Base-by-base conservation (phyloP, 176 grass and related monocot species). In the Oryza australiensis region DNA sequence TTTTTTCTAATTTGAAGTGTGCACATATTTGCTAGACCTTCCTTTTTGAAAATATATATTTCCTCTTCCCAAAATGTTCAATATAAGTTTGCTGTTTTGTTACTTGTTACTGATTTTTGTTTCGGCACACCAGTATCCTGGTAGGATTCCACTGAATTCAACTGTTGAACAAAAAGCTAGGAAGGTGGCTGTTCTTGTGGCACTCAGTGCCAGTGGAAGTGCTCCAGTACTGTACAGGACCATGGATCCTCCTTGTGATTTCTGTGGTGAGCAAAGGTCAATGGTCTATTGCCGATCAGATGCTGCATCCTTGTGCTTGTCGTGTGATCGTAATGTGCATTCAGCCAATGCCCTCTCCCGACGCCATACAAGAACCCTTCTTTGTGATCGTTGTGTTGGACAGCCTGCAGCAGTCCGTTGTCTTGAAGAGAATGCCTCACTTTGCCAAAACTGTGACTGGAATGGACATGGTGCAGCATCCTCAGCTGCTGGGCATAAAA, bases 271-370 rank as follows among this genome's bases (percentile, higher is more conserved):
- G 60, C 96, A 94, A 77, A 91, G 89, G 76, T 75, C 91, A 33
- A 92, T 93, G 85, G 80, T 95, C 22, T 95, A 95, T 49, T 99
- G 96, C 91, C 85, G 85, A 82, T 99, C 96, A 64, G 96, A 99
- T 77, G 82, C 87, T 0, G 93, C 96, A 12, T 95, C 80, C 28
- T 86, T 94, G 60, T 99, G 96, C 73, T 88, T 99, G 51, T 99
- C 85, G 22, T 99, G 96, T 59, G 96, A 99, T 77, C 93, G 70
- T 20, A 94, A 83, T 80, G 87, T 99, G 57, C 93, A 99, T 78
- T 99, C 93, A 72, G 93, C 93, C 59, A 99, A 99, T 42, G 83
- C 93, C 2, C 91, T 99, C 18, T 95, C 96, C 35, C 80, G 26
- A 20, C 88, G 93, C 63, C 96, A 99, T 79, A 83, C 48, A n/a